Evolutionary conservation across 2,329 filamentous ascomycete species (phyloP).

Genomic region (Mycosphaerelloides madeirae): DNA sequence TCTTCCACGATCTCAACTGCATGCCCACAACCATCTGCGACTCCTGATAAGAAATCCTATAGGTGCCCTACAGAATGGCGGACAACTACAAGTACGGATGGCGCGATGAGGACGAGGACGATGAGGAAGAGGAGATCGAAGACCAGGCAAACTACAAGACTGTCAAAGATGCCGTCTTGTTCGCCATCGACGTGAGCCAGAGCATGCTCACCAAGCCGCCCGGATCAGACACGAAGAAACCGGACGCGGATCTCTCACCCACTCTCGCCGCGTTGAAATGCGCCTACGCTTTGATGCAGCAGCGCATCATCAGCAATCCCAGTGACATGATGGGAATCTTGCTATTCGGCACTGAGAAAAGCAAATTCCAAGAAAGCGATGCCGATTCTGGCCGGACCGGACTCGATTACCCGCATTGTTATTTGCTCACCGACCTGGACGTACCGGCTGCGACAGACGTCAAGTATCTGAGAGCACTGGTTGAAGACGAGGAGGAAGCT

Average conservation of each 20-base stretch:
- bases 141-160: conserved; percentile 76
- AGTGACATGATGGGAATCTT: conserved; percentile 96
- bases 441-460: conserved; percentile 84
- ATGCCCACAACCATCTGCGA: too few species aligned
- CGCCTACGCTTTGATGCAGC: conserved; percentile 92
- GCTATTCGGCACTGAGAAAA: conserved; percentile 82
- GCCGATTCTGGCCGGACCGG: conserved; percentile 50
- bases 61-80: conserved; percentile 12
- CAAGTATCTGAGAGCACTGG: conserved; percentile 67
- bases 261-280: conserved; percentile 84
- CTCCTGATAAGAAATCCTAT: conserved; percentile 1
- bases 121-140: conserved; percentile 65
- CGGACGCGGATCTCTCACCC: conserved; percentile 66
- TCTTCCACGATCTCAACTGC: too few species aligned
- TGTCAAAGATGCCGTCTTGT: conserved; percentile 95
- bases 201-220: conserved; percentile 75
- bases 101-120: conserved; percentile 44
- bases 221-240: conserved; percentile 64
- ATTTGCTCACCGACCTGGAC: conserved; percentile 82
- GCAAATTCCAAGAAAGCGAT: conserved; percentile 68
- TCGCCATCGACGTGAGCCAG: conserved; percentile 84
- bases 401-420: conserved; percentile 81
- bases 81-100: conserved; percentile 26
- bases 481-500: conserved; percentile 72
- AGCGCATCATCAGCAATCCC: conserved; percentile 94